phyloP scores from a whole-genome alignment of 306 rosid genomes.

The Hippophae gyantsensis region DNA sequence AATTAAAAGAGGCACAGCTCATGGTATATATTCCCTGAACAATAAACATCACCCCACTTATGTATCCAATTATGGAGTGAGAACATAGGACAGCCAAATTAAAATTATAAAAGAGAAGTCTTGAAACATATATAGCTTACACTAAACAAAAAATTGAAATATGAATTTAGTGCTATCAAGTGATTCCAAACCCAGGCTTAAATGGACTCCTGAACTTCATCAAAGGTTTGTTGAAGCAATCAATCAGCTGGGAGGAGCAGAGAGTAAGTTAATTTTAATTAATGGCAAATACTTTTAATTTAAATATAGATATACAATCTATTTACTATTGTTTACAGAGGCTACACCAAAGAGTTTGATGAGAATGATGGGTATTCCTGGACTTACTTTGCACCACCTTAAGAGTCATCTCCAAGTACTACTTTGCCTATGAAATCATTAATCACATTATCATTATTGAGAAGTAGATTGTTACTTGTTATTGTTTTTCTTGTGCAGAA shows the following conservation, averaged over 20 bases:
- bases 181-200: conserved; percentile 90
- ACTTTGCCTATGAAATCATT: conserved; percentile 5
- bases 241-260: conserved; percentile 86
- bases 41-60: conserved; percentile 68
- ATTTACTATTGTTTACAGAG: conserved; percentile 38
- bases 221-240: conserved; percentile 72
- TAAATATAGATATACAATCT: background rate
- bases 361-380: conserved; percentile 85
- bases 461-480: conserved; percentile 8
- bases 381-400: conserved; percentile 85
- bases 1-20: conserved; percentile 35
- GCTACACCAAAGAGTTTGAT: conserved; percentile 93
- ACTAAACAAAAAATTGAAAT: conserved; percentile 49
- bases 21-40: conserved; percentile 91
- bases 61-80: conserved; percentile 94
- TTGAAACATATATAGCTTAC: conserved; percentile 13
- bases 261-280: conserved; percentile 48
- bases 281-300: background rate
- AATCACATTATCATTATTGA: background rate
- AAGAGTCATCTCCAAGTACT: conserved; percentile 98
- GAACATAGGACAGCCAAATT: conserved; percentile 45
- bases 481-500: conserved; percentile 44
- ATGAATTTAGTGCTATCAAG: conserved; percentile 84
- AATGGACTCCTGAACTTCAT: conserved; percentile 94
- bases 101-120: conserved; percentile 37